These are phyloP conservation scores for Sugiyamaella americana DNA, from an alignment of 805 yeast species.

Conservation along the genomic window DNA sequence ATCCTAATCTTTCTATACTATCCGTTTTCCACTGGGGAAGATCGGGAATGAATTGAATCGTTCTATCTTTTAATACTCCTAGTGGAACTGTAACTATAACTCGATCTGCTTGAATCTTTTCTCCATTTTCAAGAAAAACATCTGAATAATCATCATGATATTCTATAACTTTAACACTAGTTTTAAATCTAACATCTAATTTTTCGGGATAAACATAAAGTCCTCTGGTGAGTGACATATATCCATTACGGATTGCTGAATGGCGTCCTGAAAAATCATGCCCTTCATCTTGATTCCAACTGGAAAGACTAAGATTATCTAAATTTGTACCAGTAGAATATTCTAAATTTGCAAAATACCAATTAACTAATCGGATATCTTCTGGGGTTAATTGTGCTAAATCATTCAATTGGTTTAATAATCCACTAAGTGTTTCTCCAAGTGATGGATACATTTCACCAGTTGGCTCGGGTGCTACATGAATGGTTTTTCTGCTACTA, in stretches of 20 bases:
- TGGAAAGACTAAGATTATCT: conserved; percentile 31
- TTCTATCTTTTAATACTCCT: conserved; percentile 36
- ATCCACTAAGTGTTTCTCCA: conserved; percentile 34
- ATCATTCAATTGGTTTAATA: conserved; percentile 28
- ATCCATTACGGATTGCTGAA: conserved; percentile 35
- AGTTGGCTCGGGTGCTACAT: conserved; percentile 32
- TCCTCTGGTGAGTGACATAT: conserved; percentile 33
- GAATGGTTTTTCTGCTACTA: conserved; percentile 13
- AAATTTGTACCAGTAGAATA: conserved; percentile 32
- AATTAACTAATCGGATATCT: conserved; percentile 33
- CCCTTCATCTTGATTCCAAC: conserved; percentile 40
- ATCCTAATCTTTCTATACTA: conserved; percentile 36
- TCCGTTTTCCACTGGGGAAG: conserved; percentile 37
- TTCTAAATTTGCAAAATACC: conserved; percentile 39
- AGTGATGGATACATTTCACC: conserved; percentile 32
- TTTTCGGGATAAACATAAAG: conserved; percentile 34
- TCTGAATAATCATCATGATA: conserved; percentile 31
- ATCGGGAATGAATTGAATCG: conserved; percentile 37
- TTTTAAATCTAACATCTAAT: conserved; percentile 37
- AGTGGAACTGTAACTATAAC: conserved; percentile 37
- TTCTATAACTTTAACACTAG: conserved; percentile 34
- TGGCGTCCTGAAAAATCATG: conserved; percentile 37
- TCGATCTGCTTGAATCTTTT: conserved; percentile 36
- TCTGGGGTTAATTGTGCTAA: conserved; percentile 31
- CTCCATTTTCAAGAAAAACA: conserved; percentile 35